Conservation (phyloP, 2,329 filamentous ascomycete genomes). For the Trichoderma sp. region DNA sequence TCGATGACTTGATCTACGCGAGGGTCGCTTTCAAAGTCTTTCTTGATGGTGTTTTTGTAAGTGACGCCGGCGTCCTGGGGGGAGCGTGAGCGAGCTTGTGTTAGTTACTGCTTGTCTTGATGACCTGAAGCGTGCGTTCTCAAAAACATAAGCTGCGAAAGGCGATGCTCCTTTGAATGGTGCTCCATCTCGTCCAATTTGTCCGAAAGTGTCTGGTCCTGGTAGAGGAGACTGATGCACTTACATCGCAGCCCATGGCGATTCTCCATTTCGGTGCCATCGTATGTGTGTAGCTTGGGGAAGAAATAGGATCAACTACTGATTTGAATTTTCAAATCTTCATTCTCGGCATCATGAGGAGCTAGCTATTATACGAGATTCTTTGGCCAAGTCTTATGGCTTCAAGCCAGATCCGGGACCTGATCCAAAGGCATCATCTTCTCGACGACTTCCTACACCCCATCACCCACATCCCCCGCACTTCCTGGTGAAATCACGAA, state of each 20-base stretch:
- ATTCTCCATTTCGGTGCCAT: constrained; percentile 57
- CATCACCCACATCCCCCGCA: background rate
- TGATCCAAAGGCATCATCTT: background rate
- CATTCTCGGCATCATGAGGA: background rate
- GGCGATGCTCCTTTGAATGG: background rate
- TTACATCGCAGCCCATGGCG: constrained; percentile 57
- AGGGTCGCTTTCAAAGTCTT: constrained; percentile 67
- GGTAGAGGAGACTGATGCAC: constrained; percentile 31
- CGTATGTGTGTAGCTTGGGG: constrained; percentile 33
- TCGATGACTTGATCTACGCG: constrained; percentile 71
- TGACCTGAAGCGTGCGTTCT: background rate
- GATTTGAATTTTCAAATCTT: background rate
- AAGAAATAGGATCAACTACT: background rate
- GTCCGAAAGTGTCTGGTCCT: background rate
- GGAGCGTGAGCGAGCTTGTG: background rate
- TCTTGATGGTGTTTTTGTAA: constrained; percentile 79
- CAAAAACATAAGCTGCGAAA: background rate
- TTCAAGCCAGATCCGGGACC: constrained; percentile 14
- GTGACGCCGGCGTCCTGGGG: constrained; percentile 69
- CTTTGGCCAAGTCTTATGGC: constrained; percentile 11
- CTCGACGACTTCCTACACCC: background rate
- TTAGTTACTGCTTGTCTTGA: background rate
- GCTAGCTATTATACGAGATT: background rate
- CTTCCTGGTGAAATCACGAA: background rate
- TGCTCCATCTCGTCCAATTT: background rate